Conservation (phyloP, 2,329 filamentous ascomycete genomes). For the Aspergillus viridinutans region DNA sequence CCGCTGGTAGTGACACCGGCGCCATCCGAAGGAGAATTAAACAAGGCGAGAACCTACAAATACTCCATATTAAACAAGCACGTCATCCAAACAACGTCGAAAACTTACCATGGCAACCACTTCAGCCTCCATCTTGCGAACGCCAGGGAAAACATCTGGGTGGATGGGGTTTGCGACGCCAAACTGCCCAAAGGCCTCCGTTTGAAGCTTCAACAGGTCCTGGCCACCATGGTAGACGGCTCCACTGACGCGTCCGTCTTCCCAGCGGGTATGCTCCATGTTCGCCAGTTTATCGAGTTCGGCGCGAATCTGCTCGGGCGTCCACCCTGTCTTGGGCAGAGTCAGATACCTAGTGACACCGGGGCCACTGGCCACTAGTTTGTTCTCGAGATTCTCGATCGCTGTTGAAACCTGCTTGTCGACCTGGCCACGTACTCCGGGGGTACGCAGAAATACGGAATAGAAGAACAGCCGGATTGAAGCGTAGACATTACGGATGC, state of each 20-base stretch:
- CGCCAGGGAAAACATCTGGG: constrained; percentile 95
- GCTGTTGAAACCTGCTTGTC: constrained; percentile 78
- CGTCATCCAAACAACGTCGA: not conserved
- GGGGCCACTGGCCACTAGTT: constrained; percentile 71
- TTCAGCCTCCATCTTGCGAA: constrained; percentile 99
- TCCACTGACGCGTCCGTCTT: constrained; percentile 89
- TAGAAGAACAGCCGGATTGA: constrained; percentile 70
- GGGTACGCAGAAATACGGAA: constrained; percentile 77
- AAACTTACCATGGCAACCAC: constrained; percentile 84
- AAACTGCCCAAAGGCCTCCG: constrained; percentile 89
- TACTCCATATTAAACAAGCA: constrained; percentile 7
- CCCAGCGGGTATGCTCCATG: constrained; percentile 95
- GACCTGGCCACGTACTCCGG: constrained; percentile 81
- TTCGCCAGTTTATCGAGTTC: constrained; percentile 74
- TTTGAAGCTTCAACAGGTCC: constrained; percentile 75
- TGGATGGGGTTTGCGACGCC: constrained; percentile 96
- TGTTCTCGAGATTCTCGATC: constrained; percentile 73
- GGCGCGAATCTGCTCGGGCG: constrained; percentile 68
- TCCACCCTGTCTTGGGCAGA: constrained; percentile 80
- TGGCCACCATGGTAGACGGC: constrained; percentile 94
- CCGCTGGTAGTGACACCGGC: constrained; percentile 88
- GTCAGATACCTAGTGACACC: constrained; percentile 68
- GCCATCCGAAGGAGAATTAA: constrained; percentile 79
- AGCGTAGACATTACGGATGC: constrained; percentile 68
- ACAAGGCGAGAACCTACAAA: constrained; percentile 64